Evolutionary conservation across 2,329 filamentous ascomycete species (phyloP).

Genomic region (Fusarium torreyae): DNA sequence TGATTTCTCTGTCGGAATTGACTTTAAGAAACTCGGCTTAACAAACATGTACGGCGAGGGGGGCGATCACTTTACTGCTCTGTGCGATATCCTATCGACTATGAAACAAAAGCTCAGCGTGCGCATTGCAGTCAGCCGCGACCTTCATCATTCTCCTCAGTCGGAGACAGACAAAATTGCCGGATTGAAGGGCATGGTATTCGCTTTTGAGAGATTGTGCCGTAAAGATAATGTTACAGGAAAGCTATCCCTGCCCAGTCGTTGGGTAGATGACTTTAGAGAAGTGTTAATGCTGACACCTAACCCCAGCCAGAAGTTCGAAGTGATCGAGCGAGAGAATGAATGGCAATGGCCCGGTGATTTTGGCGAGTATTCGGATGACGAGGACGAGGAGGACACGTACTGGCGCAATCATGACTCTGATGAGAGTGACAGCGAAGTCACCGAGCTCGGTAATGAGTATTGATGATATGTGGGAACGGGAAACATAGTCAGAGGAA

Average conservation of each 20-base stretch:
- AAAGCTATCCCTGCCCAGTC: too few species aligned
- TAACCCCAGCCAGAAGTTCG: neutral
- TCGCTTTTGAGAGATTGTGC: neutral
- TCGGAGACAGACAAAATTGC: too few species aligned
- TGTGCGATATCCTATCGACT: neutral
- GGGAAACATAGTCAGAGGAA: too few species aligned
- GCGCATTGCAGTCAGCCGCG: too few species aligned
- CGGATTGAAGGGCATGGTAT: too few species aligned
- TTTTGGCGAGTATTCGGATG: neutral
- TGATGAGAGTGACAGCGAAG: neutral
- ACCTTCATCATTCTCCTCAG: too few species aligned
- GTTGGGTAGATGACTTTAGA: too few species aligned
- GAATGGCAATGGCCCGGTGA: neutral
- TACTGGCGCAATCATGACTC: too few species aligned
- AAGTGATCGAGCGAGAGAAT: neutral
- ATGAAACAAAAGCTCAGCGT: neutral
- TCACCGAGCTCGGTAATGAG: neutral
- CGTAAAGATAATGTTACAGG: too few species aligned
- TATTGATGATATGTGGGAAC: neutral
- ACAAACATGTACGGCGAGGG: neutral
- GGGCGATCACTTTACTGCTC: neutral
- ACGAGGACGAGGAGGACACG: neutral
- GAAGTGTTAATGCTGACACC: too few species aligned
- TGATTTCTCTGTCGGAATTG: too few species aligned
- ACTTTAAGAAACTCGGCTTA: too few species aligned